phyloP scores from a whole-genome alignment of 169 alveolate species.

The Amoebophrya sp. region DNA sequence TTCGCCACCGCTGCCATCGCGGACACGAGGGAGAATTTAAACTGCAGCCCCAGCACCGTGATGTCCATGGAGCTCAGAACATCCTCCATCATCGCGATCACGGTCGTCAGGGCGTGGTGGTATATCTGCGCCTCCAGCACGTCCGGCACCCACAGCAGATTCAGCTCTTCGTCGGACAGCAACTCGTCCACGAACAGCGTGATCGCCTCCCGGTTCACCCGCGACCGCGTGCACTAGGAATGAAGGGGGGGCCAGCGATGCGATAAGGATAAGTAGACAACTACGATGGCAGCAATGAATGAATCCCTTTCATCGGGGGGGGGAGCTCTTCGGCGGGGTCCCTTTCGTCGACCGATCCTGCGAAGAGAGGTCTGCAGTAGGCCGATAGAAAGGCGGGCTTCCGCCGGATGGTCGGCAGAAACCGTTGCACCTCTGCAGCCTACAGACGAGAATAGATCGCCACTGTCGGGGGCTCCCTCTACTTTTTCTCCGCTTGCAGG shows the following conservation, averaged over 20 bases:
- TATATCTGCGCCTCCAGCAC: neutral
- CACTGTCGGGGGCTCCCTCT: too few relatives aligned
- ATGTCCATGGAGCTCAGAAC: neutral
- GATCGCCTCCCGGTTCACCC: neutral
- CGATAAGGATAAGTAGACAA: neutral
- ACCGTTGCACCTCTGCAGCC: too few relatives aligned
- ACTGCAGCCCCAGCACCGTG: neutral
- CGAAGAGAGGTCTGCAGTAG: too few relatives aligned
- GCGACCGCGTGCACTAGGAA: neutral
- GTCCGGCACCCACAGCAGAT: neutral
- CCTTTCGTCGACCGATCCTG: too few relatives aligned
- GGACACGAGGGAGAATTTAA: neutral
- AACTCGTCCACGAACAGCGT: neutral
- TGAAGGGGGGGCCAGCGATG: too few relatives aligned
- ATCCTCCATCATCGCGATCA: neutral
- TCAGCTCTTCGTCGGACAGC: neutral
- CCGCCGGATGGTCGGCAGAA: too few relatives aligned
- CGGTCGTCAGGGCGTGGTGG: neutral
- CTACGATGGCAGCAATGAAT: neutral
- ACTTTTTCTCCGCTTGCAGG: too few relatives aligned
- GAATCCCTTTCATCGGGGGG: too few relatives aligned
- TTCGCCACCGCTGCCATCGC: too few relatives aligned
- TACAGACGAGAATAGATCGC: too few relatives aligned
- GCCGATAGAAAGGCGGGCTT: too few relatives aligned
- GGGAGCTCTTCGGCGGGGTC: too few relatives aligned